A percentile compares a stretch with the other conserved stretches of the same genome.
phyloP scores from a whole-genome alignment of 495 filamentous ascomycete genomes.

The Hypoxylon trugodes region DNA sequence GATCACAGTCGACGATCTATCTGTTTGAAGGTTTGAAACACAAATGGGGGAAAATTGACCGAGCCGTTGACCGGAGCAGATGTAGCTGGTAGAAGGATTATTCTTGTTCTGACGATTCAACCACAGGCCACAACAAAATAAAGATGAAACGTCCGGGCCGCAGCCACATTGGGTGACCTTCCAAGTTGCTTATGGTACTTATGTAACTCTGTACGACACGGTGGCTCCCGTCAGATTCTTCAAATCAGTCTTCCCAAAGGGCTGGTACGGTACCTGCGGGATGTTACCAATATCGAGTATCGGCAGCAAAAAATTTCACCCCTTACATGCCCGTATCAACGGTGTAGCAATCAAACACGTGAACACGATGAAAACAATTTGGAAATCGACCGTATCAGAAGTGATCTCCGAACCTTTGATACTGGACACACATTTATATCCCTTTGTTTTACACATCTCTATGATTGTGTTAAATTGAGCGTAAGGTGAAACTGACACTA shows the following conservation, averaged over 20 bases:
- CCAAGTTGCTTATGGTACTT: not conserved
- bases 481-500: not conserved
- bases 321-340: too few relatives aligned
- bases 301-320: too few relatives aligned
- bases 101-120: not conserved
- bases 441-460: not conserved
- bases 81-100: constrained; percentile 1
- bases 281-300: constrained; percentile 5
- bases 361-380: not conserved
- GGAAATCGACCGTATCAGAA: not conserved
- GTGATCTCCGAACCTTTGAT: not conserved
- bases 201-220: constrained; percentile 14
- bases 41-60: not conserved
- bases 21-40: not conserved
- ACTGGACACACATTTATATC: not conserved
- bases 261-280: not conserved
- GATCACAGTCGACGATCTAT: not conserved
- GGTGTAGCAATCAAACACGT: too few relatives aligned
- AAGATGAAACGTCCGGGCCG: constrained; percentile 33
- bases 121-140: constrained; percentile 20
- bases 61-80: constrained; percentile 6
- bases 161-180: constrained; percentile 13
- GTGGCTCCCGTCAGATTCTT: not conserved
- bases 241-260: too few relatives aligned
- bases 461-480: not conserved